A percentile compares a stretch with the other conserved stretches of the same genome.
Evolutionary conservation across 2,329 filamentous ascomycete species (phyloP).

Genomic region (Hypoxylon sp.): DNA sequence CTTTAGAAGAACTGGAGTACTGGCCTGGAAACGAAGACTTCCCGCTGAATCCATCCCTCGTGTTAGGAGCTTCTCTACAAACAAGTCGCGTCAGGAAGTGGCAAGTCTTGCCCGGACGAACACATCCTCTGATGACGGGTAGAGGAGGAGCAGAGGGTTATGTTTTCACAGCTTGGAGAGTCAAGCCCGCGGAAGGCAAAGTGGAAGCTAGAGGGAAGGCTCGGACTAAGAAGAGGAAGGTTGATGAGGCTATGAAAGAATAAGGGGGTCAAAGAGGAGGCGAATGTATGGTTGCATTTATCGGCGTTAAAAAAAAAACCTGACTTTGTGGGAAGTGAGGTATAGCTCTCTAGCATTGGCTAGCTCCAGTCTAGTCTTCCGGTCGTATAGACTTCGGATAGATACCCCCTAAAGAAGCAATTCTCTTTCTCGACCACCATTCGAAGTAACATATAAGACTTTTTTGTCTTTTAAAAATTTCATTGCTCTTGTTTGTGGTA

Average conservation of each 20-base stretch:
- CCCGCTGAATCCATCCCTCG: constrained; percentile 85
- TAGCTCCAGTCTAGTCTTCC: constrained; percentile 29
- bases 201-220: constrained; percentile 87
- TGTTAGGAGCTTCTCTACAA: constrained; percentile 86
- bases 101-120: constrained; percentile 93
- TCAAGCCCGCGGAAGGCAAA: constrained; percentile 82
- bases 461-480: constrained; percentile 17
- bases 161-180: constrained; percentile 85
- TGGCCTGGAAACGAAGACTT: constrained; percentile 81
- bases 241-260: constrained; percentile 40
- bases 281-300: constrained; percentile 22
- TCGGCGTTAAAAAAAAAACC: constrained; percentile 22
- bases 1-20: constrained; percentile 65
- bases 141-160: constrained; percentile 91
- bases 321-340: constrained; percentile 12
- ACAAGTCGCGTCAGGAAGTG: constrained; percentile 83
- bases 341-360: constrained; percentile 28
- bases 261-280: background rate
- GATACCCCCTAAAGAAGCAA: constrained; percentile 35
- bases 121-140: constrained; percentile 94
- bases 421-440: constrained; percentile 7
- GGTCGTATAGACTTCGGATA: constrained; percentile 28
- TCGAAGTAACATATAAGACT: constrained; percentile 7
- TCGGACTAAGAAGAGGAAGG: constrained; percentile 76
- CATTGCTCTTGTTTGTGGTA: constrained; percentile 13